phyloP scores from a whole-genome alignment of 352 stramenopile genomes.

The Globisporangium cylindrosporum region DNA sequence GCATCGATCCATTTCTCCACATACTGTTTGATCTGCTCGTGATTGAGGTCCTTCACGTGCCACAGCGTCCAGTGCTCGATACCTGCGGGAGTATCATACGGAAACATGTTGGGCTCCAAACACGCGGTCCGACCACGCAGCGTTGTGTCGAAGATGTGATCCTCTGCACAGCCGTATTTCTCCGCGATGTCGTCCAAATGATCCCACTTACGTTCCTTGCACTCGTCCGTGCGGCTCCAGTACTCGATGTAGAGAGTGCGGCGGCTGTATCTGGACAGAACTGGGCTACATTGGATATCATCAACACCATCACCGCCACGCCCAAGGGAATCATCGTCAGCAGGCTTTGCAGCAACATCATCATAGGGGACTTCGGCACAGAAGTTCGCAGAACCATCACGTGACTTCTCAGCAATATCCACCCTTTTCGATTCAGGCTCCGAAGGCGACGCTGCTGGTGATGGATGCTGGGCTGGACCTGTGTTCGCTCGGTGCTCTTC shows the following conservation, averaged over 20 bases:
- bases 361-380: background rate
- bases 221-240: slow-evolving; percentile 85
- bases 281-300: slow-evolving; percentile 60
- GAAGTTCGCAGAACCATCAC: slow-evolving; percentile 7
- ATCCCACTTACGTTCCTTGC: slow-evolving; percentile 88
- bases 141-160: slow-evolving; percentile 82
- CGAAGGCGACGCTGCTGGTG: background rate
- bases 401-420: background rate
- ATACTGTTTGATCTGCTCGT: slow-evolving; percentile 86
- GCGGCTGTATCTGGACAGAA: slow-evolving; percentile 34
- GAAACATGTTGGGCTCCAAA: slow-evolving; percentile 89
- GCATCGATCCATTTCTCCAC: slow-evolving; percentile 87
- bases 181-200: slow-evolving; percentile 80
- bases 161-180: slow-evolving; percentile 71
- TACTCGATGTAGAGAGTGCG: slow-evolving; percentile 87
- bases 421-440: slow-evolving; percentile 1
- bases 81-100: slow-evolving; percentile 83
- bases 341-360: slow-evolving; percentile 17
- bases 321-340: slow-evolving; percentile 24
- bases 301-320: slow-evolving; percentile 32
- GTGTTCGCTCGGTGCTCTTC: slow-evolving; percentile 8
- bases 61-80: slow-evolving; percentile 89
- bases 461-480: slow-evolving; percentile 23
- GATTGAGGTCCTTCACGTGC: slow-evolving; percentile 71
- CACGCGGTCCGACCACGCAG: slow-evolving; percentile 78